Evolutionary conservation across 2,329 filamentous ascomycete genomes (phyloP).

Genomic region (Beauveria sp.): DNA sequence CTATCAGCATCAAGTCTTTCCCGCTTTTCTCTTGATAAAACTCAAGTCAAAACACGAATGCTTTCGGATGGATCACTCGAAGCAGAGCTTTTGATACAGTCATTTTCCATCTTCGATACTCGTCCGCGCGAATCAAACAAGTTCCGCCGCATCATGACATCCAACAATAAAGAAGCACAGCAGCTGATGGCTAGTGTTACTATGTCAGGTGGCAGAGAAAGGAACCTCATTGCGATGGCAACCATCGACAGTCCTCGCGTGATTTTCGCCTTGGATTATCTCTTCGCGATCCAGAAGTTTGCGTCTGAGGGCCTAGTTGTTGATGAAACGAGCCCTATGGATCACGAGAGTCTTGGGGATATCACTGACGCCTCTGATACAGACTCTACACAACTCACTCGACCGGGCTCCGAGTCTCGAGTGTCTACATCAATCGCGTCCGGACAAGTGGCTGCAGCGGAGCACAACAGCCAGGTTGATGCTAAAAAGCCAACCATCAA

Average conservation of each 20-base stretch:
- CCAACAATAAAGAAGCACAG: conserved; percentile 89
- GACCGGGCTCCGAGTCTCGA: conserved; percentile 30
- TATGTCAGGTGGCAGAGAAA: conserved; percentile 77
- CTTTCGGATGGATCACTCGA: conserved; percentile 86
- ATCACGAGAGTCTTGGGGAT: conserved; percentile 47
- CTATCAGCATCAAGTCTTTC: conserved; percentile 76
- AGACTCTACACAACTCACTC: conserved; percentile 46
- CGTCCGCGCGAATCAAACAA: conserved; percentile 87
- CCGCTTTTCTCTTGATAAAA: conserved; percentile 89
- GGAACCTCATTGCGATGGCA: conserved; percentile 79
- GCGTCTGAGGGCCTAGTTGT: conserved; percentile 59
- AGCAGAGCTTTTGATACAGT: conserved; percentile 85
- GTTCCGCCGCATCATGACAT: conserved; percentile 96
- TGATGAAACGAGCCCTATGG: conserved; percentile 48
- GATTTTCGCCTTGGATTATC: conserved; percentile 91
- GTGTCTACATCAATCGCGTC: conserved; percentile 18
- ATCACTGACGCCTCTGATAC: conserved; percentile 51
- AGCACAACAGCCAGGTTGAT: not conserved
- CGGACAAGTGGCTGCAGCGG: conserved; percentile 11
- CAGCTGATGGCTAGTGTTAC: conserved; percentile 98
- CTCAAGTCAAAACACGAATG: conserved; percentile 85
- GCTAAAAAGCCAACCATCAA: conserved; percentile 44
- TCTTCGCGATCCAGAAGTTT: conserved; percentile 84
- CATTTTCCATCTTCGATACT: conserved; percentile 91
- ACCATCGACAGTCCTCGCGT: conserved; percentile 91